A percentile compares a stretch with the other conserved stretches of the same genome.
Conservation (phyloP, 1,284 basidiomycete genomes). For the Puccinia horiana region DNA sequence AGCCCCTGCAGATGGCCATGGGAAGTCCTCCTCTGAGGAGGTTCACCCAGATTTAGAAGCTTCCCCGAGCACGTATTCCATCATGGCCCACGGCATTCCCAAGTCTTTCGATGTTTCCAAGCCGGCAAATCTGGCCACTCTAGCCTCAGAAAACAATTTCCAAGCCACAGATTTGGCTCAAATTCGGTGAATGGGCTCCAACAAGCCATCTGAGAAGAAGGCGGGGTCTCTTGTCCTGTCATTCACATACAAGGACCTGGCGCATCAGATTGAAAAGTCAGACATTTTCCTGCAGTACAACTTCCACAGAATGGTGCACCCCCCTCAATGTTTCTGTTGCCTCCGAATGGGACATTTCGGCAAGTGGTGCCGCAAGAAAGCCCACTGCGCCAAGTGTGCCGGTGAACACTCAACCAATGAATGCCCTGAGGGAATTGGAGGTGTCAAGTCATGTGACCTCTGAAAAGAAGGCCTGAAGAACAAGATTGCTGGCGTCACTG, state of each 20-base stretch:
- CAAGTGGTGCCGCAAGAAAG: no score
- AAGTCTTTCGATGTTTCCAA: background rate
- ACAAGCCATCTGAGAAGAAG: background rate
- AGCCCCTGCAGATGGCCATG: no score
- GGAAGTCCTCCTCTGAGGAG: no score
- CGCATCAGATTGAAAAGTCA: background rate
- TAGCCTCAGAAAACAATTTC: background rate
- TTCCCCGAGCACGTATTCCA: background rate
- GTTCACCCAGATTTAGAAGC: background rate
- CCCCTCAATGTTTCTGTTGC: slow-evolving; percentile 23
- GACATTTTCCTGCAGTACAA: slow-evolving; percentile 1
- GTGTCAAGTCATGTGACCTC: background rate
- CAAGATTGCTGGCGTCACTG: background rate
- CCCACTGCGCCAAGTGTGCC: no score
- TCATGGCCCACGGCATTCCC: background rate
- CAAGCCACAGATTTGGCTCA: background rate
- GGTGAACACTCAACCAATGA: no score
- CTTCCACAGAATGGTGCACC: background rate
- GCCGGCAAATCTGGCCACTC: no score
- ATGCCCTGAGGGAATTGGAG: no score
- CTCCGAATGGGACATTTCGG: no score
- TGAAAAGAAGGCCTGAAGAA: background rate
- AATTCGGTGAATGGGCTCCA: background rate
- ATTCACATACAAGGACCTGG: background rate
- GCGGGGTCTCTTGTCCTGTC: background rate